A percentile compares a stretch with the other conserved stretches of the same genome.
These are phyloP conservation scores for Podila epigama DNA, from an alignment of 192 early-diverging fungal genomes.

Conservation along the genomic window DNA sequence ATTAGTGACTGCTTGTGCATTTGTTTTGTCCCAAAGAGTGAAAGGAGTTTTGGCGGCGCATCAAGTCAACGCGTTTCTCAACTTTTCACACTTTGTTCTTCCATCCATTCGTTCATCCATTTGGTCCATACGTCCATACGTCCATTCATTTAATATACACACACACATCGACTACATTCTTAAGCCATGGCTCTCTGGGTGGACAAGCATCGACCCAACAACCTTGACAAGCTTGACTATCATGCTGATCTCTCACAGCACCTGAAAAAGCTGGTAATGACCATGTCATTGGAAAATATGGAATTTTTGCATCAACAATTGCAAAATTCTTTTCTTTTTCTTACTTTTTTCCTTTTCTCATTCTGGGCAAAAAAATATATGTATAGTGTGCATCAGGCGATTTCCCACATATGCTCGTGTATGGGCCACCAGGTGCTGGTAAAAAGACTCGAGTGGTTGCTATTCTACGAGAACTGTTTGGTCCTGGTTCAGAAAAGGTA, in stretches of 20 bases:
- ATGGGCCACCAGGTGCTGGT: conserved; percentile 95
- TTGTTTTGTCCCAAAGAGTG: too few relatives aligned
- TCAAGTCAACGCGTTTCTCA: background rate
- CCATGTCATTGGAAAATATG: too few relatives aligned
- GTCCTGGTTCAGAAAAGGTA: conserved; percentile 89
- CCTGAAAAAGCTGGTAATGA: conserved; percentile 77
- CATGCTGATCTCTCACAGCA: conserved; percentile 78
- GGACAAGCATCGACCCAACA: conserved; percentile 90
- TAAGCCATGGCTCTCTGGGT: conserved; percentile 86
- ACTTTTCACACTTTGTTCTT: too few relatives aligned
- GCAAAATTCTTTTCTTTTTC: too few relatives aligned
- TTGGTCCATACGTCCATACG: too few relatives aligned
- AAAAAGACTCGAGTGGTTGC: conserved; percentile 96
- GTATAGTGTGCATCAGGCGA: conserved; percentile 70
- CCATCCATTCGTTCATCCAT: too few relatives aligned
- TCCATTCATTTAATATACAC: too few relatives aligned
- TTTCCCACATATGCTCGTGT: conserved; percentile 94
- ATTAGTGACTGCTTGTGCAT: conserved; percentile 4
- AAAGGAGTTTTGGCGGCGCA: background rate
- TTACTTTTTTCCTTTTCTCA: background rate
- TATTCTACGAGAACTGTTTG: conserved; percentile 88
- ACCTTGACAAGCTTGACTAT: conserved; percentile 85
- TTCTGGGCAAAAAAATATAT: too few relatives aligned
- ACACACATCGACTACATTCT: background rate
- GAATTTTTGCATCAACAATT: background rate